Base-by-base conservation (phyloP, 2,329 filamentous ascomycete genomes). In the Chalaropsis thielavioides region DNA sequence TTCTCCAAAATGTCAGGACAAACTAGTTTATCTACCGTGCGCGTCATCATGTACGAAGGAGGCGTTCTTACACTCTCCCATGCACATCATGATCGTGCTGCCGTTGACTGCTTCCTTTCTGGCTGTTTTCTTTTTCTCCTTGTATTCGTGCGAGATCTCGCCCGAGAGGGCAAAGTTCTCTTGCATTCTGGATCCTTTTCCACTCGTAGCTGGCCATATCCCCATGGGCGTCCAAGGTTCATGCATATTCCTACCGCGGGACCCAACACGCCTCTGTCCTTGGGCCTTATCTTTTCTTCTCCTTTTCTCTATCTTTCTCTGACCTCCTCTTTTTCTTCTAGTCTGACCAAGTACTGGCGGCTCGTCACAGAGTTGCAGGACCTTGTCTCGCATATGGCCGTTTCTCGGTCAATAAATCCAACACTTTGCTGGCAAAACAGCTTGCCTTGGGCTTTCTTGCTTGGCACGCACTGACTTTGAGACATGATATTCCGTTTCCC, bases 371-470 rank as follows among this genome's bases (percentile, higher is more conserved):
- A n/a, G 27, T 19, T 6, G 54, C 17, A 35, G 54, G 38, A 38
- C 54, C 54, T 38, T 58, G 54, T 38, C 24, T 58, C 54, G 19
- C 54, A 58, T 19, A 58, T 38, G 54, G 54, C 54, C 54, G 22
- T 58, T 58, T 58, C 54, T 58, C 54, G 54, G 54, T 35, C 54
- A 58, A 58, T 58, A 58, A 58, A 58, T 58, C 27, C 54, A 35
- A 8, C 27, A n/a, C 27, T 35, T 38, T 22, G 54, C 17, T 56
- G 51, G 51, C 49, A 54, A 24, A 54, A 24, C 22, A 13, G 49
- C 49, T 54, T 11, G 49, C 49, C 24, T 56, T 17, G n/a, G 31
- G 7, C 31, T 13, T 22, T 8, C 19, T 54, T 27, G 19, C 22
- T 27, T 56, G 51, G n/a, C n/a, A n/a, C n/a, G 51, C 22, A 13